Conservation (phyloP, 176 grass and related monocot genomes). For the Otatea glauca region DNA sequence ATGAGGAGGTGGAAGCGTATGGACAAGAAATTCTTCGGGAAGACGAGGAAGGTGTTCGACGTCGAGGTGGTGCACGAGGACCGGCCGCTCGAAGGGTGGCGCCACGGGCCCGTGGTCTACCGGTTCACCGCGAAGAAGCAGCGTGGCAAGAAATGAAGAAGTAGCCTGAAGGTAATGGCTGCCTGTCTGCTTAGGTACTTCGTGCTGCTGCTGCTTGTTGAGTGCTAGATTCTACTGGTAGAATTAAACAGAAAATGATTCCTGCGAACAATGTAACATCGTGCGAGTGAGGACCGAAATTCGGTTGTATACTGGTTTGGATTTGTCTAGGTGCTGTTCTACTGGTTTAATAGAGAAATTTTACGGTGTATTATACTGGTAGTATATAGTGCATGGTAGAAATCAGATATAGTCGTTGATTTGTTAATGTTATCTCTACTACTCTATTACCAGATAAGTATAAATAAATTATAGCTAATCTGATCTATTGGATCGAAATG, state of each 20-base stretch:
- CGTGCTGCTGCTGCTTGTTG: neutral
- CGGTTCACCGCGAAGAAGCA: slow-evolving; percentile 62
- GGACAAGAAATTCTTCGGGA: slow-evolving; percentile 82
- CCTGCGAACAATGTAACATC: slow-evolving; percentile 9
- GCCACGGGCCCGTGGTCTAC: slow-evolving; percentile 68
- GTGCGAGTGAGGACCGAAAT: slow-evolving; percentile 1
- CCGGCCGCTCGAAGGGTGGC: slow-evolving; percentile 63
- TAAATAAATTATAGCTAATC: no score
- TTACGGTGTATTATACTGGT: no score
- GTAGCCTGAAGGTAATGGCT: slow-evolving; percentile 42
- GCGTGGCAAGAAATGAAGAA: slow-evolving; percentile 34
- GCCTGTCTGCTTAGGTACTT: slow-evolving; percentile 1
- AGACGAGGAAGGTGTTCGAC: slow-evolving; percentile 75
- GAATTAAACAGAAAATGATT: neutral
- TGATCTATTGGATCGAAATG: no score
- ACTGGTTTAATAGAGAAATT: no score
- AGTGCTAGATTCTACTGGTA: slow-evolving; percentile 24
- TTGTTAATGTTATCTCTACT: no score
- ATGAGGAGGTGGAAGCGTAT: slow-evolving; percentile 94
- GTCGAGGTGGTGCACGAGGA: slow-evolving; percentile 74
- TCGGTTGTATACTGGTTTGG: neutral
- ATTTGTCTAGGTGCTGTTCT: neutral
- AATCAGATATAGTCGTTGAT: no score
- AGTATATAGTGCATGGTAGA: no score
- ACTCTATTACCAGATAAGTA: no score